Percentiles rank a stretch among this genome's conserved stretches.
Conservation (phyloP, 805 yeast species). For the Cyberlindnera misumaiensis region DNA sequence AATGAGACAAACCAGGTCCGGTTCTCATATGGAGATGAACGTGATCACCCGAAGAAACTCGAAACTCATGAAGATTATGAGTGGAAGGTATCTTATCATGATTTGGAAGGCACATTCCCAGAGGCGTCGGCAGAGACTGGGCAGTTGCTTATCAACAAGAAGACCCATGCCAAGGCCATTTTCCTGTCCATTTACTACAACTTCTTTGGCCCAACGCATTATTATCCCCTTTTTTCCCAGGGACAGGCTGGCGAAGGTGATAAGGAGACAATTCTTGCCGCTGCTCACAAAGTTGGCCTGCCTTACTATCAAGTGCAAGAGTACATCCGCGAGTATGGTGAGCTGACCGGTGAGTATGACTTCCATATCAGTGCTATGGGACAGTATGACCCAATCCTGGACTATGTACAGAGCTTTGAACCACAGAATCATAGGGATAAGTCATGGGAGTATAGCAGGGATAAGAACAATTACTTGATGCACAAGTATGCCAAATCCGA, state of each 20-base stretch:
- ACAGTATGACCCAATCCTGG: conserved; percentile 44
- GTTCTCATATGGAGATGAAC: conserved; percentile 27
- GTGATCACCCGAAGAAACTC: conserved; percentile 22
- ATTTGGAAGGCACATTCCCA: conserved; percentile 61
- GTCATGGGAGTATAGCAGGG: conserved; percentile 10
- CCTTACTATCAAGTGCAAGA: conserved; percentile 50
- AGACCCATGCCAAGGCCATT: conserved; percentile 48
- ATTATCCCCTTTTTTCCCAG: conserved; percentile 53
- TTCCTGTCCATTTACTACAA: conserved; percentile 61
- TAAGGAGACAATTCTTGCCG: conserved; percentile 70
- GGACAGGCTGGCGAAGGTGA: conserved; percentile 77
- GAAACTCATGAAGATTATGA: conserved; percentile 25
- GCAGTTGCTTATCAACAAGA: conserved; percentile 53
- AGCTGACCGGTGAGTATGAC: conserved; percentile 20
- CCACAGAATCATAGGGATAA: conserved; percentile 12
- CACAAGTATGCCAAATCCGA: conserved; percentile 19
- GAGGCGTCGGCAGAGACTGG: conserved; percentile 69
- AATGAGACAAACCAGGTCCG: conserved; percentile 26
- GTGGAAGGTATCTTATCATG: conserved; percentile 45
- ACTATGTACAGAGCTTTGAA: conserved; percentile 21
- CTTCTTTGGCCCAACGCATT: conserved; percentile 52
- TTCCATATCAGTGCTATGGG: conserved; percentile 52
- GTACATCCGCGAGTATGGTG: conserved; percentile 46
- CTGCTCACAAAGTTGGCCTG: conserved; percentile 45
- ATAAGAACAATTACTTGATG: conserved; percentile 16